Evolutionary conservation across 352 stramenopile genomes (phyloP).

Genomic region (Phytophthora vignae): DNA sequence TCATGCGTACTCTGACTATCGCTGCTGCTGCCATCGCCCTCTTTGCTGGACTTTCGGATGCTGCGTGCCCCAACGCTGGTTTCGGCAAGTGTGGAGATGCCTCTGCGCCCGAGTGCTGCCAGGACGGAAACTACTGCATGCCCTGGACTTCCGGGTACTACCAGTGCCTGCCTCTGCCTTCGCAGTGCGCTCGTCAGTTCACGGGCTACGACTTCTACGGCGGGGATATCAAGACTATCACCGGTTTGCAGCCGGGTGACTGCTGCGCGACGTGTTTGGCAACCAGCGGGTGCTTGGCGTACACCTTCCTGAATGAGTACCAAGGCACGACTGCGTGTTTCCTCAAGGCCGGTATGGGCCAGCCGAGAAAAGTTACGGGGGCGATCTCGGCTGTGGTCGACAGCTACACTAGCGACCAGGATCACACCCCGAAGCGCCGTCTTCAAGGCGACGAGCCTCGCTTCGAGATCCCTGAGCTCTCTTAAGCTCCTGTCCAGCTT

Average conservation of each 20-base stretch:
- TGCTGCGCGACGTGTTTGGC: constrained; percentile 55
- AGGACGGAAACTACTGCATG: constrained; percentile 50
- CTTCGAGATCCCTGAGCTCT: constrained; percentile 1
- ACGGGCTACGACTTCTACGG: constrained; percentile 60
- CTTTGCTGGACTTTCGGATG: constrained; percentile 14
- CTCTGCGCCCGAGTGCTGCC: constrained; percentile 42
- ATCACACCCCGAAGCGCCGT: constrained; percentile 18
- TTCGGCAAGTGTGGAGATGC: constrained; percentile 37
- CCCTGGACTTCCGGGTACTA: constrained; percentile 46
- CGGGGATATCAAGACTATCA: constrained; percentile 52
- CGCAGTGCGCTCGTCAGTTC: constrained; percentile 46
- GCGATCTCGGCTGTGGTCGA: constrained; percentile 48
- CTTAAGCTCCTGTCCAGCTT: neutral
- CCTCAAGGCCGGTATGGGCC: constrained; percentile 47
- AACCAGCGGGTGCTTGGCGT: constrained; percentile 53
- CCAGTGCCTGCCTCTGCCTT: constrained; percentile 45
- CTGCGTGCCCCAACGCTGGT: constrained; percentile 22
- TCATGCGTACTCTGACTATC: constrained; percentile 16
- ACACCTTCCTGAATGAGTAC: constrained; percentile 58
- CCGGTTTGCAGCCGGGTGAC: constrained; percentile 35
- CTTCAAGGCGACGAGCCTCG: neutral
- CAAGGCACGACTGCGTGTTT: constrained; percentile 43
- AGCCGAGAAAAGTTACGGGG: constrained; percentile 33
- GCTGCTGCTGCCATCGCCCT: constrained; percentile 7
- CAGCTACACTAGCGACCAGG: constrained; percentile 34